Conservation (phyloP, 2,329 filamentous ascomycete genomes). For the Venturia carpophila region DNA sequence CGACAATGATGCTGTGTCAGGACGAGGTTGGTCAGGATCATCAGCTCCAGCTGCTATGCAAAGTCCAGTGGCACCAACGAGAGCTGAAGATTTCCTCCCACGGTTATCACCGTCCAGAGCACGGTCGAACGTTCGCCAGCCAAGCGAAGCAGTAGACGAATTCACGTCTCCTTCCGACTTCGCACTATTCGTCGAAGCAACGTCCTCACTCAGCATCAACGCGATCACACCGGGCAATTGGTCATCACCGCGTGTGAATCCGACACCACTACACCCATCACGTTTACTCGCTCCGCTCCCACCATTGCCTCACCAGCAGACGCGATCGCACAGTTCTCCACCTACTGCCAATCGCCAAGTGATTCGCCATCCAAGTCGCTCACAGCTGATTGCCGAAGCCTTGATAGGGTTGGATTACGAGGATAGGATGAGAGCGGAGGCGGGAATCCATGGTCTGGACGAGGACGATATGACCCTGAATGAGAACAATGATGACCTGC, state of each 20-base stretch:
- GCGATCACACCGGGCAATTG: background rate
- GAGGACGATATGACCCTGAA: constrained; percentile 23
- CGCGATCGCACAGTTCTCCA: constrained; percentile 10
- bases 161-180: constrained; percentile 27
- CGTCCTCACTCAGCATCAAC: constrained; percentile 26
- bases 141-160: constrained; percentile 13
- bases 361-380: constrained; percentile 7
- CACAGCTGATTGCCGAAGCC: constrained; percentile 22
- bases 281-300: constrained; percentile 14
- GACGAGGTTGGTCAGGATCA: background rate
- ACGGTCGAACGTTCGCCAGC: background rate
- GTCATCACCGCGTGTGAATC: background rate
- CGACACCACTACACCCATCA: background rate
- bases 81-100: background rate
- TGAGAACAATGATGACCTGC: constrained; percentile 35
- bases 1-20: background rate
- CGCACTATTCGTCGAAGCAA: constrained; percentile 34
- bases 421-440: constrained; percentile 12
- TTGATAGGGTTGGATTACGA: constrained; percentile 9
- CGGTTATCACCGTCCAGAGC: background rate
- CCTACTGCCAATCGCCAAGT: background rate
- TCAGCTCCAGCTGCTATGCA: constrained; percentile 9
- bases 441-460: constrained; percentile 25
- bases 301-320: constrained; percentile 2
- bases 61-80: background rate